These are phyloP conservation scores for Piper longum DNA, from an alignment of 164 flowering plant species.

Conservation along the genomic window DNA sequence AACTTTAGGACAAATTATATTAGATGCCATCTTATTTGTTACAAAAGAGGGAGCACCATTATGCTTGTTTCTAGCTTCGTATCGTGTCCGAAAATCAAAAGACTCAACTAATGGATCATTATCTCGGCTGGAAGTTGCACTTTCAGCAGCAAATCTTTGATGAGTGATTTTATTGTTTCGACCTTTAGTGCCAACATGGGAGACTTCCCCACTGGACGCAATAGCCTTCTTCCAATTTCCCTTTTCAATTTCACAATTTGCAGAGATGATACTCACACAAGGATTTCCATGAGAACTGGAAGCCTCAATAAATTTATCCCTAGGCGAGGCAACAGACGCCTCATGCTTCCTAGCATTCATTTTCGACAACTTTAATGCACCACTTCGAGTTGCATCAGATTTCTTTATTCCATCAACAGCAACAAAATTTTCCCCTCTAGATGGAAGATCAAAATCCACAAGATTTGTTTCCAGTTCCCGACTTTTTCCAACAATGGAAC, in stretches of 20 bases:
- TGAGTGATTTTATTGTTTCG: constrained; percentile 1
- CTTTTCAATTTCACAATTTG: constrained; percentile 3
- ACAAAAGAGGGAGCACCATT: constrained; percentile 9
- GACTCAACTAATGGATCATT: constrained; percentile 8
- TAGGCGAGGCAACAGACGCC: background rate
- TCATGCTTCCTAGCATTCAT: background rate
- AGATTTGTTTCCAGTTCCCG: background rate
- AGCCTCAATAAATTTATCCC: background rate
- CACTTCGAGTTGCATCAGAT: background rate
- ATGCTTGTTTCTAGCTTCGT: background rate
- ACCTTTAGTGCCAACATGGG: background rate
- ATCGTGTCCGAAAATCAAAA: background rate
- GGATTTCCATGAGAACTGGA: constrained; percentile 5
- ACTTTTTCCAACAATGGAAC: background rate
- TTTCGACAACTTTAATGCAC: background rate
- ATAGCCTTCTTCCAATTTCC: constrained; percentile 5
- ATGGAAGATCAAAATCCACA: background rate
- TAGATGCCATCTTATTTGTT: background rate
- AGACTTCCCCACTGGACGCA: constrained; percentile 1
- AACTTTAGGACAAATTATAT: constrained; percentile 3
- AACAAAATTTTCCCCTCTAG: background rate
- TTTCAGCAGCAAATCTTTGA: constrained; percentile 2
- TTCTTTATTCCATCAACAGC: constrained; percentile 6
- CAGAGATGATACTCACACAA: constrained; percentile 2
- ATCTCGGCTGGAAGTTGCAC: constrained; percentile 11